These are phyloP conservation scores for Blastobotrys apis DNA, from an alignment of 1,139 yeast genomes.

Conservation along the genomic window DNA sequence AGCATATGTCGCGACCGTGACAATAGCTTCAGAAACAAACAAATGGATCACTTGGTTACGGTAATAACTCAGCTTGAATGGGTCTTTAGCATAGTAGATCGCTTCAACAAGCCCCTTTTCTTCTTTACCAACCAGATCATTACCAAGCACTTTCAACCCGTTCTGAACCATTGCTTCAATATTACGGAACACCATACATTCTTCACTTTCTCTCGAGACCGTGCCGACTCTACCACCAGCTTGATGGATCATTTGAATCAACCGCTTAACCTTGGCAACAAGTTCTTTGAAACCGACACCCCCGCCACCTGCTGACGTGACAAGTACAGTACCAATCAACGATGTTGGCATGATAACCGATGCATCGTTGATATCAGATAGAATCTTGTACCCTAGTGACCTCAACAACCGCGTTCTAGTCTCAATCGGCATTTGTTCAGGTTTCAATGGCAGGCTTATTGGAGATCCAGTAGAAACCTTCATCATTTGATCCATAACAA, in stretches of 20 bases:
- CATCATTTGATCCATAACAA: slow-evolving; percentile 32
- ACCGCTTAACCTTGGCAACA: slow-evolving; percentile 36
- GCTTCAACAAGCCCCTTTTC: slow-evolving; percentile 37
- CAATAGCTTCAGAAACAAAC: slow-evolving; percentile 41
- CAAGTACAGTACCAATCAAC: slow-evolving; percentile 40
- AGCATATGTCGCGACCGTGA: slow-evolving; percentile 37
- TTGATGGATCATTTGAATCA: slow-evolving; percentile 34
- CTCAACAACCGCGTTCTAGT: slow-evolving; percentile 32
- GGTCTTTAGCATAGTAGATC: slow-evolving; percentile 40
- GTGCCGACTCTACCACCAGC: slow-evolving; percentile 42
- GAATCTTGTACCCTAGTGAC: slow-evolving; percentile 39
- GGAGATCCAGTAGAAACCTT: slow-evolving; percentile 12
- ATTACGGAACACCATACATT: slow-evolving; percentile 23
- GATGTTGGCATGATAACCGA: slow-evolving; percentile 46
- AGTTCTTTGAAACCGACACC: slow-evolving; percentile 38
- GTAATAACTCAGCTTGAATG: slow-evolving; percentile 41
- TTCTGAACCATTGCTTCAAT: slow-evolving; percentile 36
- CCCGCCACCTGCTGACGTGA: slow-evolving; percentile 37
- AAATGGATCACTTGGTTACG: slow-evolving; percentile 43
- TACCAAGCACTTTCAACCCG: slow-evolving; percentile 39
- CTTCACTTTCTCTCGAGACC: slow-evolving; percentile 20
- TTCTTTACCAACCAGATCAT: slow-evolving; percentile 36
- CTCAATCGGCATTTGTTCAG: slow-evolving; percentile 15
- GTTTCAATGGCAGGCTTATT: slow-evolving; percentile 1
- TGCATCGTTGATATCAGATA: slow-evolving; percentile 39